These are phyloP conservation scores for Rubroboletus pulcherrimus DNA, from an alignment of 768 basidiomycete species.

Conservation along the genomic window DNA sequence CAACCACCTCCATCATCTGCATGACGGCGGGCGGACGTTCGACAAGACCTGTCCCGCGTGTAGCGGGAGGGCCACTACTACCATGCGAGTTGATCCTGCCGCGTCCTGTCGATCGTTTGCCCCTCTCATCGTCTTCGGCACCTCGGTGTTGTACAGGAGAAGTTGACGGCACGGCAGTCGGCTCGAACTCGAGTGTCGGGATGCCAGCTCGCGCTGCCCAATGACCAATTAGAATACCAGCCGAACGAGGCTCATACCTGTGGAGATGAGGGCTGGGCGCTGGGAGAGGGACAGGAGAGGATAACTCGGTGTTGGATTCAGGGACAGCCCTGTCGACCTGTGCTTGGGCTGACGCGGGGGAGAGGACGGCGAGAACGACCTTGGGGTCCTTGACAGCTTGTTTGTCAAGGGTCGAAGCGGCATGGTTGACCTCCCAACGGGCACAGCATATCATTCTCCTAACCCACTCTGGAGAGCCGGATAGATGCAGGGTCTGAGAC, in stretches of 20 bases:
- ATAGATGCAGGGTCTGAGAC: slow-evolving; percentile 23
- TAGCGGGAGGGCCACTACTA: slow-evolving; percentile 11
- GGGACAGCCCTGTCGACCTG: slow-evolving; percentile 23
- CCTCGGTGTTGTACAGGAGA: slow-evolving; percentile 19
- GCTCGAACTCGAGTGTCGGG: slow-evolving; percentile 48
- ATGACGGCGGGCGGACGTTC: slow-evolving; percentile 75
- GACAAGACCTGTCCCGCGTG: slow-evolving; percentile 47
- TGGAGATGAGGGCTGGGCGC: slow-evolving; percentile 51
- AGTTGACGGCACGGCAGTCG: slow-evolving; percentile 24
- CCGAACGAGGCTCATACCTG: slow-evolving; percentile 62
- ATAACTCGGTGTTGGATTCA: slow-evolving; percentile 23
- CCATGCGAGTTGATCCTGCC: slow-evolving; percentile 30
- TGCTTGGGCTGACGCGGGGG: slow-evolving; percentile 27
- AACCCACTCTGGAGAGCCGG: slow-evolving; percentile 75
- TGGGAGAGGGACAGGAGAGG: slow-evolving; percentile 63
- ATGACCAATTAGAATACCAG: slow-evolving; percentile 55
- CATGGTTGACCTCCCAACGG: slow-evolving; percentile 66
- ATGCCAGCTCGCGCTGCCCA: slow-evolving; percentile 71
- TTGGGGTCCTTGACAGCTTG: slow-evolving; percentile 34
- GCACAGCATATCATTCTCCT: slow-evolving; percentile 82
- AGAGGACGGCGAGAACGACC: slow-evolving; percentile 60
- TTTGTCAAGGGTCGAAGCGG: slow-evolving; percentile 30
- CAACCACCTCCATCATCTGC: slow-evolving; percentile 77
- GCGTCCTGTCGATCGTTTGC: slow-evolving; percentile 24
- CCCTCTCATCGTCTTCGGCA: slow-evolving; percentile 34